Evolutionary conservation across 768 basidiomycete genomes (phyloP).

Genomic region (Neoboletus subvelutipes): DNA sequence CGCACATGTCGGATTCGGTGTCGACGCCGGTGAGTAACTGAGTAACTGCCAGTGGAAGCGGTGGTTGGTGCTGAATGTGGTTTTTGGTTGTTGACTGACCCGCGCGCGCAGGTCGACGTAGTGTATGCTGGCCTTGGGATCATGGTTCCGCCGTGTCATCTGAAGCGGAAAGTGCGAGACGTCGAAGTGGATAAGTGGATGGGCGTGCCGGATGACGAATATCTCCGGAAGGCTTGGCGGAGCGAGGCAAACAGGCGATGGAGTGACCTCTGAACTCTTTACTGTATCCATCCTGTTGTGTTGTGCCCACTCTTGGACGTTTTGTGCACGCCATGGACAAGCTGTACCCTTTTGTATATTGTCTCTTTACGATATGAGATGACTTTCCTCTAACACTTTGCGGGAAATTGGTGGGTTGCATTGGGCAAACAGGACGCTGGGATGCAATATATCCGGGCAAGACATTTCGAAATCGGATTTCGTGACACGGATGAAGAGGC

Average conservation of each 20-base stretch:
- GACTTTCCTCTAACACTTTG: conserved; percentile 2
- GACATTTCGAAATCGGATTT: too few relatives aligned
- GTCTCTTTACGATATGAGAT: not conserved
- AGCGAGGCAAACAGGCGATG: not conserved
- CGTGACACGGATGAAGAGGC: too few relatives aligned
- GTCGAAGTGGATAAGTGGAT: conserved; percentile 1
- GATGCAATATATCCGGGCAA: too few relatives aligned
- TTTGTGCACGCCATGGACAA: not conserved
- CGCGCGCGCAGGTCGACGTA: not conserved
- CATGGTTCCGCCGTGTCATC: not conserved
- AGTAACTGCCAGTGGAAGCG: not conserved
- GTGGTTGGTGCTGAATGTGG: not conserved
- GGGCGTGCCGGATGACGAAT: not conserved
- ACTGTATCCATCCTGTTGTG: not conserved
- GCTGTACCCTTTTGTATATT: not conserved
- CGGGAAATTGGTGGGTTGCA: too few relatives aligned
- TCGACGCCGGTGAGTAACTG: conserved; percentile 12
- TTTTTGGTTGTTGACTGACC: not conserved
- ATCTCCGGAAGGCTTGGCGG: not conserved
- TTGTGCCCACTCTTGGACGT: not conserved
- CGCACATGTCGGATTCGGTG: not conserved
- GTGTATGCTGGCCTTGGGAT: conserved; percentile 4
- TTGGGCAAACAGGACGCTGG: too few relatives aligned
- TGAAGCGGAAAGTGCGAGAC: conserved; percentile 21
- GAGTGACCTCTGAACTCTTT: not conserved